These are phyloP conservation scores for Debaryomyces singareniensis DNA, from an alignment of 1,139 yeast genomes.

Conservation along the genomic window DNA sequence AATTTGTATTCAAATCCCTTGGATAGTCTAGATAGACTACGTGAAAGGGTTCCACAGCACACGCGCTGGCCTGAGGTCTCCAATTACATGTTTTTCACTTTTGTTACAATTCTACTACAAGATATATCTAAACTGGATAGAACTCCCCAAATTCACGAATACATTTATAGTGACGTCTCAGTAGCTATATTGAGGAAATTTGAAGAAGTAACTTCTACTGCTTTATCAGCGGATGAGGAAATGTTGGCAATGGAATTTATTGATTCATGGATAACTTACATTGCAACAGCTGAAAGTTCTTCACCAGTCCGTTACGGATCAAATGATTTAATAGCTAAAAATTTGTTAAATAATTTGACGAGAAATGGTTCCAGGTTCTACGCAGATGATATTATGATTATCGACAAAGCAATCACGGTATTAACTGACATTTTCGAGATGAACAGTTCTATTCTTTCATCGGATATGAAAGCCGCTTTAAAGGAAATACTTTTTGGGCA, in stretches of 20 bases:
- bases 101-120: constrained; percentile 50
- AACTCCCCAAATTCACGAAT: constrained; percentile 19
- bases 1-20: constrained; percentile 11
- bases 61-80: constrained; percentile 4
- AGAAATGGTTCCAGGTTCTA: constrained; percentile 1
- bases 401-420: constrained; percentile 26
- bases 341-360: constrained; percentile 17
- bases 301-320: constrained; percentile 29
- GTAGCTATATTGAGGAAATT: constrained; percentile 4
- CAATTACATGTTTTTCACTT: constrained; percentile 14
- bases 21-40: constrained; percentile 4
- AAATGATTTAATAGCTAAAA: constrained; percentile 10
- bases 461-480: constrained; percentile 15
- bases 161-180: constrained; percentile 21
- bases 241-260: constrained; percentile 23
- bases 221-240: constrained; percentile 4
- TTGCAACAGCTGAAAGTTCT: constrained; percentile 27
- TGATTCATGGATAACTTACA: constrained; percentile 28
- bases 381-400: constrained; percentile 6
- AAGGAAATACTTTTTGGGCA: constrained; percentile 29
- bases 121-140: constrained; percentile 39
- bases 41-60: not conserved
- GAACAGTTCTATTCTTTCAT: constrained; percentile 34
- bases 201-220: not conserved
- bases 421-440: constrained; percentile 42